Base-by-base conservation (phyloP, 2,329 filamentous ascomycete genomes). In the Diaporthe sp. region DNA sequence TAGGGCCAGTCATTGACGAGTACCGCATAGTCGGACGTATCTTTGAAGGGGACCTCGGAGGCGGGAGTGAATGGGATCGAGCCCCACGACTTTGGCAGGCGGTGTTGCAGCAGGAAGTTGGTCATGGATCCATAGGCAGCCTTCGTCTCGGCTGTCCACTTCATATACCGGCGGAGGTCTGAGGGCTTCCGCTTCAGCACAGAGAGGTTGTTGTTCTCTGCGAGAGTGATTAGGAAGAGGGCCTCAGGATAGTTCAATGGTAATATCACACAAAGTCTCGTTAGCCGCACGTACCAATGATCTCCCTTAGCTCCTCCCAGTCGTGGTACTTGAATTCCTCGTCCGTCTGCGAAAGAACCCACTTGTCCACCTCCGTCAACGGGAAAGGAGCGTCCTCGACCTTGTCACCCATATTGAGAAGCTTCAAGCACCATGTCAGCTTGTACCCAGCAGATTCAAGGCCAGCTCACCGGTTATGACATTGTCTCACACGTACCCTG, bases 1-100 rank as follows among this genome's bases (percentile, higher is more conserved):
- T 98, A 98, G 0, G 96, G 96, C 96, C 95, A 98, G 87, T 98
- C 96, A 80, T 98, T 98, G 81, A 92, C 87, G 58, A 98, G 86
- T 69, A 97, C 93, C 76, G 91, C 91, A 82, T 89, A 92, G 82
- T 92, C 91, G 45, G 87, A 87, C 5, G 86, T 80, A 57, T 89
- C 84, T 33, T 85, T 81, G 77, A 92, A 91, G 13, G 90, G 90
- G 35, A 85, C 79, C 4, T 80, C 76, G 9, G 89, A 91, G 61
- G 80, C 82, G 6, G 88, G 87, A 17, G 82, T 85, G 81, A 92
- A 92, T 6, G 90, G 90, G 22, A 89, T 88, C 40, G 80, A 77
- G 2, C 89, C 89, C 96, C 96, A 98, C 71, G 83, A 79, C 73
- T 85, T 83, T 40, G 90, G 89, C 75, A 98, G 86, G 52, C 95